Conservation (phyloP, 345 rosid genomes). For the Ceriops tagal region DNA sequence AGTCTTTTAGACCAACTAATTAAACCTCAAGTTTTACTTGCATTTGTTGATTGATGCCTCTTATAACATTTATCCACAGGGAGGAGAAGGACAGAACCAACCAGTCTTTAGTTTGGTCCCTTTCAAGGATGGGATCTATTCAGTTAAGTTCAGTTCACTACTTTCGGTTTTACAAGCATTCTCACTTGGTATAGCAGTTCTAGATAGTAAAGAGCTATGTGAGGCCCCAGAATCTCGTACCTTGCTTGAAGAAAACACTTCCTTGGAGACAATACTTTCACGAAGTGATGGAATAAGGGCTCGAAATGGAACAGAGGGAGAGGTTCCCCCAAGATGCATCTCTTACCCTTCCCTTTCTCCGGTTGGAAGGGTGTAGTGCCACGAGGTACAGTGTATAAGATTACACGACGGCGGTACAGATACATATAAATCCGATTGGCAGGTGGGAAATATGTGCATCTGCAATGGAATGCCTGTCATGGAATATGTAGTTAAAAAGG, state of each 20-base stretch:
- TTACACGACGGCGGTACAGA: conserved; percentile 12
- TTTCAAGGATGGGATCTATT: conserved; percentile 68
- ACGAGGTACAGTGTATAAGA: conserved; percentile 18
- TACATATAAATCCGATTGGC: conserved; percentile 18
- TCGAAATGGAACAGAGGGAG: conserved; percentile 37
- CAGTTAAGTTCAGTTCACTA: conserved; percentile 75
- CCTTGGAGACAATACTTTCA: conserved; percentile 8
- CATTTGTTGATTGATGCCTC: not conserved
- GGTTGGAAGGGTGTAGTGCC: conserved; percentile 58
- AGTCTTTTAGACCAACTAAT: not conserved
- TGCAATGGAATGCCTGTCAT: conserved; percentile 7
- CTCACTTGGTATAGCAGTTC: conserved; percentile 64
- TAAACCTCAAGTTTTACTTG: not conserved
- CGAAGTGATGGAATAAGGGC: conserved; percentile 20
- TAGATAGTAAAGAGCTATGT: conserved; percentile 46
- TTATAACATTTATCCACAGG: conserved; percentile 43
- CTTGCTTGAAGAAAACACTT: conserved; percentile 14
- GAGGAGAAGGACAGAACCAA: conserved; percentile 41
- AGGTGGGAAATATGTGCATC: conserved; percentile 12
- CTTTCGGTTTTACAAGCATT: conserved; percentile 79
- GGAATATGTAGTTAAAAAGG: not conserved
- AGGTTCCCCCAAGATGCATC: conserved; percentile 47
- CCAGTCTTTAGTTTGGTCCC: conserved; percentile 64
- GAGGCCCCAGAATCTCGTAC: conserved; percentile 12
- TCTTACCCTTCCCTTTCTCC: conserved; percentile 75